These are phyloP conservation scores for Cordyceps pruinosa DNA, from an alignment of 2,329 filamentous ascomycete species.

Conservation along the genomic window DNA sequence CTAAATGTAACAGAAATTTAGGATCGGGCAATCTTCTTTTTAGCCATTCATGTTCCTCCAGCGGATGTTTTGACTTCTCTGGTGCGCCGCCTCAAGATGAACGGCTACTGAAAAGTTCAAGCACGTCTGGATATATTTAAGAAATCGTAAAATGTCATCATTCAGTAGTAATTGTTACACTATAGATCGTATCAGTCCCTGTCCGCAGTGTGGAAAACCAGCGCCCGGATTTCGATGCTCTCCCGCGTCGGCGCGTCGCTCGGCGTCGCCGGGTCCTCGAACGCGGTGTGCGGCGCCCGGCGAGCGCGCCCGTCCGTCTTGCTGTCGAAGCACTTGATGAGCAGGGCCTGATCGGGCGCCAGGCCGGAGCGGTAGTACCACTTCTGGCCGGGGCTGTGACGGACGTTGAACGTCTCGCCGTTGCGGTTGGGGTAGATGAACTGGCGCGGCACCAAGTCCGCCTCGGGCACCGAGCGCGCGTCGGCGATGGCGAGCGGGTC, in stretches of 20 bases:
- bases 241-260: slow-evolving; percentile 44
- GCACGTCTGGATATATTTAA: too few relatives aligned
- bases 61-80: too few relatives aligned
- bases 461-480: slow-evolving; percentile 40
- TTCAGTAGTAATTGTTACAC: not conserved
- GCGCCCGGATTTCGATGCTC: slow-evolving; percentile 50
- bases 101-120: too few relatives aligned
- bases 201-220: slow-evolving; percentile 45
- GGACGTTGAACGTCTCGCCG: slow-evolving; percentile 43
- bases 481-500: slow-evolving; percentile 50
- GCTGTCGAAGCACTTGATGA: slow-evolving; percentile 58
- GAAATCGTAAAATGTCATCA: too few relatives aligned
- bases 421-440: slow-evolving; percentile 45
- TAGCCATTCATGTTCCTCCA: too few relatives aligned
- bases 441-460: slow-evolving; percentile 40
- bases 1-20: too few relatives aligned
- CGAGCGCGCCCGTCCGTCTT: slow-evolving; percentile 47
- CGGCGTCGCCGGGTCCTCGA: slow-evolving; percentile 36
- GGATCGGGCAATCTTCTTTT: too few relatives aligned
- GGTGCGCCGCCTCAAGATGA: too few relatives aligned
- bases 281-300: slow-evolving; percentile 49
- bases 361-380: slow-evolving; percentile 50
- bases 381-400: slow-evolving; percentile 33
- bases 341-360: slow-evolving; percentile 44
- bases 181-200: slow-evolving; percentile 19